Evolutionary conservation across 2,329 filamentous ascomycete genomes (phyloP), one percentile per base, ranked within the genome.

Genomic region (Fusarium brevicatenulatum): DNA sequence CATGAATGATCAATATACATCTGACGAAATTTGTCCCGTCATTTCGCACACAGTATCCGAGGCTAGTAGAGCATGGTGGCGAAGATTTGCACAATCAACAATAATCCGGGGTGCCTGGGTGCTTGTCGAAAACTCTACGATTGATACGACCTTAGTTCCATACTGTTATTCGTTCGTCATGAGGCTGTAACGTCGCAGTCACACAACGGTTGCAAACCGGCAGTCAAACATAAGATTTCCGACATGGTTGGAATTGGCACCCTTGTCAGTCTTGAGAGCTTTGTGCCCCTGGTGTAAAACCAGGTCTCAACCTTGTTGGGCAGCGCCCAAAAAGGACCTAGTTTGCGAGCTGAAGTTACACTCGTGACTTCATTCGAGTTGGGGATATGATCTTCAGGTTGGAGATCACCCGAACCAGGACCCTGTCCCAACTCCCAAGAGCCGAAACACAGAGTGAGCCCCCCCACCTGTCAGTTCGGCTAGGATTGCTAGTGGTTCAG

Each of bases 401-500:
- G 59, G 53, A 64, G 60, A 73, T 72, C 56, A 67, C 44, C 47
- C 61, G 56, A 66, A 68, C 53, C 57, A 54, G 54, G 53, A 30
- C 55, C 49, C 44, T 55, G 65, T 40, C 43, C 36, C 36, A 16
- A 36, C 36, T 36, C 36, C 28, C 25, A 70, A 56, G 57, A 73
- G 66, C 66, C 70, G 57, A 69, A 69, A 52, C 42, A 34, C 54
- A 60, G 52, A 54, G 37, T 30, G 36, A 52, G 42, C 54, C 47
- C 67, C 71, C 71, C 71, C 71, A 64, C 71, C 71, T 74, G 68
- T 72, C 71, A 74, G 63, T 72, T 72, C 63, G 71, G 71, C 63
- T 74, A 53, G 50, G 71, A 72, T 70, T 69, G 63, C 68, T 74
- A 74, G 71, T 68, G 57, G 63, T 44, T 60, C 66, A 63, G 47